Evolutionary conservation across 2,329 filamentous ascomycete species (phyloP), one percentile per base, ranked within the genome.

Genomic region (Teratosphaeria destructans): DNA sequence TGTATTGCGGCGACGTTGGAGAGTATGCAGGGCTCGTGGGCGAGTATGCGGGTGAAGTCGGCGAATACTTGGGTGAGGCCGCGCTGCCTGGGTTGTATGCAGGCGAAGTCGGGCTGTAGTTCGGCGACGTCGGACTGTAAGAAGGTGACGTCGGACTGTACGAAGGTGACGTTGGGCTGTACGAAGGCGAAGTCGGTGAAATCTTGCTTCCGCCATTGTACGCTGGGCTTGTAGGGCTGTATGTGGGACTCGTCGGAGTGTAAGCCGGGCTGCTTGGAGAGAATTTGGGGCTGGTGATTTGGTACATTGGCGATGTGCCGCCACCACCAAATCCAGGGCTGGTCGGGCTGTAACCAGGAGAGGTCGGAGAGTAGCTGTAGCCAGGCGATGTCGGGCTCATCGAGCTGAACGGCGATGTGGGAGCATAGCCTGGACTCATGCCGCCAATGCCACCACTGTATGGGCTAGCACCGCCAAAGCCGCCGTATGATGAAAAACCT

Each of bases 111-210:
- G 90, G 85, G 54, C 88, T 92, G 74, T 88, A 88, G 70, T 82
- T 82, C 65, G 89, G 82, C 72, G 88, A 89, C 1, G 75, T 75
- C 35, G 74, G 76, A 76, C 61, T 84, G 77, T 71, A 84, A 70
- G 75, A 87, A 74, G 78, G 89, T 55, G 89, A 93, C 0, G 89
- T 90, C 3, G 90, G 89, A 52, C 88, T 90, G 75, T 90, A 91
- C 2, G 83, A 83, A 8, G 83, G 84, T 47, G 79, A 81, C 1
- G 80, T 83, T 8, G 79, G 78, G 11, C 66, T 68, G 61, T 70
- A 73, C n/a, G 68, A 65, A 32, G 71, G 72, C 19, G 75, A 71
- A 2, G 69, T 71, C 1, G 72, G 71, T 52, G 70, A 72, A 59
- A 65, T 57, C 39, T 61, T 64, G 58, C 59, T 63, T 39, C 60